Evolutionary conservation across 179 eudicot genomes (phyloP).

Genomic region (Carnegiea gigantea): DNA sequence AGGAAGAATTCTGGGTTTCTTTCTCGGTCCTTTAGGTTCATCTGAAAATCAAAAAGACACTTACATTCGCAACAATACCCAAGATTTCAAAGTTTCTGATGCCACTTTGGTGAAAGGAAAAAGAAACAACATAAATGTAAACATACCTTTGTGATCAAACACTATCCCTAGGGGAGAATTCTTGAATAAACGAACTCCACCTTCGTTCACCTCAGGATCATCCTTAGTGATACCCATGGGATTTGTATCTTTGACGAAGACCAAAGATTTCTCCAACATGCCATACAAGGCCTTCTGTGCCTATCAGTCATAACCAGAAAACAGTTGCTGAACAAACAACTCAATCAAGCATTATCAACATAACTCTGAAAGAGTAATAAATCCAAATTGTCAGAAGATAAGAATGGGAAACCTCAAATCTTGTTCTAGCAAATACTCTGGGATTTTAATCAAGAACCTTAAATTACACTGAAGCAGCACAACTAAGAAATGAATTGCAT

Average conservation of each 20-base stretch:
- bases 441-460: too few relatives aligned
- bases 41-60: slow-evolving; percentile 33
- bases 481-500: too few relatives aligned
- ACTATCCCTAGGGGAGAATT: slow-evolving; percentile 77
- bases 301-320: slow-evolving; percentile 35
- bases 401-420: not conserved
- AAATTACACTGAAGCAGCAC: too few relatives aligned
- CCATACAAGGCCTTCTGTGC: slow-evolving; percentile 68
- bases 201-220: slow-evolving; percentile 31
- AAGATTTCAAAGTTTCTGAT: not conserved
- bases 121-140: not conserved
- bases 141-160: slow-evolving; percentile 70
- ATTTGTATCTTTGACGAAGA: slow-evolving; percentile 41
- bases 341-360: not conserved
- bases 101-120: not conserved
- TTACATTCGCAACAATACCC: not conserved
- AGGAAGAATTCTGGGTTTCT: slow-evolving; percentile 77
- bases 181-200: slow-evolving; percentile 74
- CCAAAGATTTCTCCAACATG: slow-evolving; percentile 61
- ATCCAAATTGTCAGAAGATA: not conserved
- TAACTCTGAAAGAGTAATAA: not conserved
- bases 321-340: not conserved
- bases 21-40: slow-evolving; percentile 61
- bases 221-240: slow-evolving; percentile 25
- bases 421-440: not conserved